These are phyloP conservation scores for Blastosporella zonata DNA, from an alignment of 1,284 basidiomycete genomes.

Conservation along the genomic window DNA sequence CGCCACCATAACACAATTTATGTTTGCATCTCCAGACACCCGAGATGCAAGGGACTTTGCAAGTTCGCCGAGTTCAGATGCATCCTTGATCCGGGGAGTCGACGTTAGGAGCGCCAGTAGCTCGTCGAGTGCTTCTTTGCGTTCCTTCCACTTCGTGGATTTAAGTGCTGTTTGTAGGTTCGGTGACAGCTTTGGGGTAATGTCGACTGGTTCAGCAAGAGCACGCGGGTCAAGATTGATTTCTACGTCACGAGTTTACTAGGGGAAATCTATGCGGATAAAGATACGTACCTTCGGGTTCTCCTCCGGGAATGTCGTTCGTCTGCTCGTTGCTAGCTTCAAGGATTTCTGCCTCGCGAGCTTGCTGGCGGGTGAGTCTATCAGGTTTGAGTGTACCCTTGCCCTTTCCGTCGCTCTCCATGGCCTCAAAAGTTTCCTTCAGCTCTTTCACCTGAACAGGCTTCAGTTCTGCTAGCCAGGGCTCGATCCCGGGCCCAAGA, in stretches of 20 bases:
- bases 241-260: slow-evolving; percentile 29
- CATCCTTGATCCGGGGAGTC: slow-evolving; percentile 78
- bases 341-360: slow-evolving; percentile 67
- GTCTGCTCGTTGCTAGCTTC: slow-evolving; percentile 37
- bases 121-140: slow-evolving; percentile 90
- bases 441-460: slow-evolving; percentile 98
- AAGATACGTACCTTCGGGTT: slow-evolving; percentile 34
- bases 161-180: slow-evolving; percentile 73
- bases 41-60: slow-evolving; percentile 77
- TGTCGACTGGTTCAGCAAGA: slow-evolving; percentile 82
- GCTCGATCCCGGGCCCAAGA: slow-evolving; percentile 85
- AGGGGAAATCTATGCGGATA: slow-evolving; percentile 11
- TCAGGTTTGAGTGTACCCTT: slow-evolving; percentile 80
- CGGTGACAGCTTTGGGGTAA: slow-evolving; percentile 71
- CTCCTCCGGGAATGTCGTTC: slow-evolving; percentile 34
- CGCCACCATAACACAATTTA: slow-evolving; percentile 92
- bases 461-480: slow-evolving; percentile 90
- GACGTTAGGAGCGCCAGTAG: slow-evolving; percentile 71
- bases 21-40: slow-evolving; percentile 90
- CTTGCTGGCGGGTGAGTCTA: slow-evolving; percentile 76
- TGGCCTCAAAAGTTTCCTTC: slow-evolving; percentile 83
- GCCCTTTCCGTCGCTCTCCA: slow-evolving; percentile 83
- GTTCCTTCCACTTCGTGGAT: slow-evolving; percentile 98
- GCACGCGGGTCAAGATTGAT: slow-evolving; percentile 74
- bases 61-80: slow-evolving; percentile 71